A percentile compares a stretch with the other conserved stretches of the same genome.
These are phyloP conservation scores for Bipolaris oryzae DNA, from an alignment of 2,329 filamentous ascomycete species.

Conservation along the genomic window DNA sequence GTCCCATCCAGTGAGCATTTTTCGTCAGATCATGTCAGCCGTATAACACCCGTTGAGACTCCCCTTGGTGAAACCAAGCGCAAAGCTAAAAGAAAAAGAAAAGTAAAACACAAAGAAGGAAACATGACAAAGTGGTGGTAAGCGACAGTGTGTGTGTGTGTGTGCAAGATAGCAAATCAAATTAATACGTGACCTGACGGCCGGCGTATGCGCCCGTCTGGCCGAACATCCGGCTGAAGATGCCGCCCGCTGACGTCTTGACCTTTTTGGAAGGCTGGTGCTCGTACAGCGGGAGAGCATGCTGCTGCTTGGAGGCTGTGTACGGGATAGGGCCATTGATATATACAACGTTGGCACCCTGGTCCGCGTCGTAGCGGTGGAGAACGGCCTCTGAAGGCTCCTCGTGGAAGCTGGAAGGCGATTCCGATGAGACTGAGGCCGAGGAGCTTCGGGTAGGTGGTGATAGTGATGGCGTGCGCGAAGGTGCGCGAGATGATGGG, in stretches of 20 bases:
- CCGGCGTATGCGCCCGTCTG: conserved; percentile 33
- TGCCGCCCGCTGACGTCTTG: conserved; percentile 44
- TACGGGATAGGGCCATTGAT: conserved; percentile 44
- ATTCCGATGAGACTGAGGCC: conserved; percentile 41
- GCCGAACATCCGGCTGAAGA: conserved; percentile 49
- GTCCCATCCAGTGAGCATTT: conserved; percentile 19
- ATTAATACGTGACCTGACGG: conserved; percentile 41
- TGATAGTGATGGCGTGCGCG: conserved; percentile 57
- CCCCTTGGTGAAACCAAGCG: neutral
- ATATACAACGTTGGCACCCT: conserved; percentile 53
- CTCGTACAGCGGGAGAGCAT: conserved; percentile 47
- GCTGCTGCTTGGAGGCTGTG: conserved; percentile 36
- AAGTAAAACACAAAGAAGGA: conserved; percentile 12
- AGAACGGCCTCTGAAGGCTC: conserved; percentile 40
- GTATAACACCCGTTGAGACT: neutral
- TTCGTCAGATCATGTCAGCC: conserved; percentile 15
- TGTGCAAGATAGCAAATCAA: conserved; percentile 26
- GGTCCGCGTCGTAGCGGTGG: conserved; percentile 52
- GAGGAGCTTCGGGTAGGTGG: conserved; percentile 53
- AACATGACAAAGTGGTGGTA: conserved; percentile 15
- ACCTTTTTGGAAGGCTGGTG: conserved; percentile 50
- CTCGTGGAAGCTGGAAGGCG: conserved; percentile 44
- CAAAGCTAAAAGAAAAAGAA: conserved; percentile 13
- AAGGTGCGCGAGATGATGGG: conserved; percentile 46
- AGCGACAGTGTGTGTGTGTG: conserved; percentile 26